Evolutionary conservation across 2,329 filamentous ascomycete genomes (phyloP), one percentile per base, ranked within the genome.

Genomic region (Grosmannia penicillata): DNA sequence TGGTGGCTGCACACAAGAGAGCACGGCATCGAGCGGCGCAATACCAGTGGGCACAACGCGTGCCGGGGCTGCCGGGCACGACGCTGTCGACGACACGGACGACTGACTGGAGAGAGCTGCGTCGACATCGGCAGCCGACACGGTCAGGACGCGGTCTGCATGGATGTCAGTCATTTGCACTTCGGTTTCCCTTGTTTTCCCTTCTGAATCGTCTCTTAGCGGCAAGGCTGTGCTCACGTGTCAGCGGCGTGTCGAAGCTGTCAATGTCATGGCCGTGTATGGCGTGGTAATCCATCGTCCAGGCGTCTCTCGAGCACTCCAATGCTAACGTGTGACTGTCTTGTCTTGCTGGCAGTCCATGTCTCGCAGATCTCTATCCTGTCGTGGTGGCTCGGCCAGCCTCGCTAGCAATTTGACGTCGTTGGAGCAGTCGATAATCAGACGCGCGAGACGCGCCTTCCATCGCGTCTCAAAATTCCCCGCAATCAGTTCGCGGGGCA

Each of bases 91-190:
- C 28, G 43, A 45, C 13, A 29, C 30, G 24, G 41, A 36, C 18
- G 43, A 41, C 25, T 35, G 41, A 28, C 41, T 43, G 28, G 40
- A 19, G 7, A 42, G 29, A 4, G 33, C 37, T 14, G 34, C 40
- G 34, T 69, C 62, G 32, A 82, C 81, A 51, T 84, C 70, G 1
- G 80, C 80, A 23, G 82, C 83, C 15, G 80, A 83, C 35, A 87
- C 67, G 1, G 83, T 84, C 26, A 83, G 78, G 38, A 89, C 63
- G 37, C 82, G 75, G 60, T 87, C 81, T 86, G 48, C 22, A 21
- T 6, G 6, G 4, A 14, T 33, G 17, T 36, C 25, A 36, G 26
- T 15, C n/a, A 27, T 13, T 7, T 14, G 13, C 22, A 8, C 13
- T 4, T 17, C n/a, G 10, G 27, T 13, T 21, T 17, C 15, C 10